A percentile compares a stretch with the other conserved stretches of the same genome.
These are phyloP conservation scores for Tolypocladium nubicola DNA, from an alignment of 2,329 filamentous ascomycete genomes.

Conservation along the genomic window DNA sequence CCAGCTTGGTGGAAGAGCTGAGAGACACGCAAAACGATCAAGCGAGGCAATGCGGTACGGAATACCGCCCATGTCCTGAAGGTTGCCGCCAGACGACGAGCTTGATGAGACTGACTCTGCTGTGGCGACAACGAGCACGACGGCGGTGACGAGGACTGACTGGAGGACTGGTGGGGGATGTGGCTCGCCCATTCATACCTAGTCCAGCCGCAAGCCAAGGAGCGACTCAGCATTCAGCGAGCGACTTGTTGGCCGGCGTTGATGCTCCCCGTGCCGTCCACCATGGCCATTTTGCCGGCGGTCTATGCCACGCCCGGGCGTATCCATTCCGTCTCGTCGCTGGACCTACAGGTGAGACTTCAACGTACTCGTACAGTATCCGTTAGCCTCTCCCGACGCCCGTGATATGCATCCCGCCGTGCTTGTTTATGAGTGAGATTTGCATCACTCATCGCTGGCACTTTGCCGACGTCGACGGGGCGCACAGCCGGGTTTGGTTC, in stretches of 20 bases:
- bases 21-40: not conserved
- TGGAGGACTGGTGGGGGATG: not conserved
- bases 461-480: not conserved
- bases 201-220: not conserved
- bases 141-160: not conserved
- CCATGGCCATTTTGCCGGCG: not conserved
- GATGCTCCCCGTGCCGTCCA: not conserved
- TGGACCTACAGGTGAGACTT: not conserved
- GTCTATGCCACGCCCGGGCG: not conserved
- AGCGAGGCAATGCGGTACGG: not conserved
- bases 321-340: not conserved
- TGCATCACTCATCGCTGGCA: not conserved
- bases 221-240: not conserved
- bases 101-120: not conserved
- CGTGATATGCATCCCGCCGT: not conserved
- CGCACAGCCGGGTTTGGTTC: not conserved
- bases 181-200: not conserved
- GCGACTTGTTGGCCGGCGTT: not conserved
- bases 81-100: not conserved
- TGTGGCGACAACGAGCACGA: not conserved
- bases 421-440: not conserved
- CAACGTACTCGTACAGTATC: not conserved
- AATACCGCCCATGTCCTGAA: not conserved
- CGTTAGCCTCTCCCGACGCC: not conserved
- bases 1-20: not conserved